Evolutionary conservation across 768 basidiomycete species (phyloP), one percentile per base, ranked within the genome.

Genomic region (Clitopilus passeckerianus): DNA sequence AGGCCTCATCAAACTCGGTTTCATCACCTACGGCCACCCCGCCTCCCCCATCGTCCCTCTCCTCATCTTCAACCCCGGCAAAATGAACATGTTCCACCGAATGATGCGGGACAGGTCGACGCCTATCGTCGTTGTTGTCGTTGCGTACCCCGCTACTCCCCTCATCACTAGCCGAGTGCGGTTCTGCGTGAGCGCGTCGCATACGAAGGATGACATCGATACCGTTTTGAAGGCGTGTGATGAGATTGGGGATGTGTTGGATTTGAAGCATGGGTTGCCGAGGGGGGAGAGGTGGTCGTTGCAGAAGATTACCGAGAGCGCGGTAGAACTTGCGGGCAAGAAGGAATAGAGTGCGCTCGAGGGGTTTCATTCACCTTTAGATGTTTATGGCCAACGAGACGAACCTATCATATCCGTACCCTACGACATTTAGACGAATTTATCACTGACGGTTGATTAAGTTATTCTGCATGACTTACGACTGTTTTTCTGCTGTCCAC

Each of bases 171-270:
- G 86, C 46, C 84, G 97, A 27, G 93, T 95, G 57, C 81, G 97
- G 66, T 97, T 98, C 80, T 98, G 97, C 69, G 81, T 98, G 15
- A 93, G 91, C 59, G 91, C 96, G 10, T 79, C 94, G 53, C 97
- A 99, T 79, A 98, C 95, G 59, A 99, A 99, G 77, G 90, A 94
- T 65, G 97, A 99, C 68, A 86, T 98, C 59, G 97, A 99, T 75
- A 75, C 77, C 12, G 75, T 98, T 27, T 78, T 99, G 53, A 75
- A 81, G 44, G 95, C 96, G 7, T 93, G 89, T 67, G 93, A 97
- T 71, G 95, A 97, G 73, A 78, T 98, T 61, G 97, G 97, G 24
- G 89, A 91, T 67, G 70, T 91, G 24, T 75, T 99, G 63, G 95
- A 96, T 74, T 75, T 98, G 73, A 98, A 97, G 76, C 89, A 95